Conservation (phyloP, 2,329 filamentous ascomycete species). For the Capronia coronata region DNA sequence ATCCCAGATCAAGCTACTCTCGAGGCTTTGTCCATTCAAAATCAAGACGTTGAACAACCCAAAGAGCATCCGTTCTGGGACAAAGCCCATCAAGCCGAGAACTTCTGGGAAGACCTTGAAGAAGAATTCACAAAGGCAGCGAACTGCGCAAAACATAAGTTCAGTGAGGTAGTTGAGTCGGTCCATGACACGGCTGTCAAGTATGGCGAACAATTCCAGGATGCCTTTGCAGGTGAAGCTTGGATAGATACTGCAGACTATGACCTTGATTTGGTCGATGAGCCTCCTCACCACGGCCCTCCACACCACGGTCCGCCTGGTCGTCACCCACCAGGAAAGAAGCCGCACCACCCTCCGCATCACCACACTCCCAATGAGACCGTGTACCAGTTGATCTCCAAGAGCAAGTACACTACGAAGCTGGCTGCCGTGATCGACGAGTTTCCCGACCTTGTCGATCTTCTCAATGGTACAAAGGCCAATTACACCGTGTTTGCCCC, state of each 20-base stretch:
- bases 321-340: slow-evolving; percentile 24
- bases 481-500: slow-evolving; percentile 82
- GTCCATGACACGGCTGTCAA: slow-evolving; percentile 36
- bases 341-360: slow-evolving; percentile 35
- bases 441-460: slow-evolving; percentile 62
- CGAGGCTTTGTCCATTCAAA: slow-evolving; percentile 22
- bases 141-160: slow-evolving; percentile 39
- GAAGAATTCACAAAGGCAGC: slow-evolving; percentile 33
- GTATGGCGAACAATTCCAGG: slow-evolving; percentile 39
- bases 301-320: slow-evolving; percentile 28
- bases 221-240: slow-evolving; percentile 43
- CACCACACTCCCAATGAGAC: slow-evolving; percentile 57
- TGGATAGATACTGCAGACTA: slow-evolving; percentile 38
- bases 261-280: slow-evolving; percentile 19
- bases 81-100: slow-evolving; percentile 19
- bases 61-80: slow-evolving; percentile 26
- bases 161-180: slow-evolving; percentile 40
- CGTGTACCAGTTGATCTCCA: slow-evolving; percentile 71
- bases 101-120: slow-evolving; percentile 29
- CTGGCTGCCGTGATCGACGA: slow-evolving; percentile 70
- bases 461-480: slow-evolving; percentile 65
- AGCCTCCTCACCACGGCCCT: slow-evolving; percentile 29
- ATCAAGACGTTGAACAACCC: slow-evolving; percentile 15
- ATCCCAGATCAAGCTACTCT: slow-evolving; percentile 28
- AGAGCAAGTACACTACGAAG: slow-evolving; percentile 68